A percentile compares a stretch with the other conserved stretches of the same genome.
phyloP scores from a whole-genome alignment of 257 asterid genomes.

The Striga asiatica region DNA sequence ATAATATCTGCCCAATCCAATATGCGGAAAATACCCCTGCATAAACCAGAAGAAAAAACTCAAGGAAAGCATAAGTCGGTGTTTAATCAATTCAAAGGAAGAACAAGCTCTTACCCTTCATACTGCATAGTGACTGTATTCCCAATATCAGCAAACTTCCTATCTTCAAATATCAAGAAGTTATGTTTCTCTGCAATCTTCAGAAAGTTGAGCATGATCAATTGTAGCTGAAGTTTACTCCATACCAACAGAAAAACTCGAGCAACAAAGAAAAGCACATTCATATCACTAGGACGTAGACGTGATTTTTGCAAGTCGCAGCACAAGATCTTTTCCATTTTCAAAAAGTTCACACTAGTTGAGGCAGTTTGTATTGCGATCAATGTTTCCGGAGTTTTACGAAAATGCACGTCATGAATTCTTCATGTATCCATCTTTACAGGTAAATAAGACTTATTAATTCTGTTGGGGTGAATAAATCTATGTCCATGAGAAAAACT shows the following conservation, averaged over 20 bases:
- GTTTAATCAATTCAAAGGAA: conserved; percentile 4
- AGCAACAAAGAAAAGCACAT: not conserved
- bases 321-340: not conserved
- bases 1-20: conserved; percentile 96
- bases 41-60: conserved; percentile 20
- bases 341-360: not conserved
- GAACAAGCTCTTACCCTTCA: conserved; percentile 55
- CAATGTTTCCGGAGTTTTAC: not conserved
- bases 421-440: not conserved
- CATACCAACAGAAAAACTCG: not conserved
- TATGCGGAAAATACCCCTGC: conserved; percentile 76
- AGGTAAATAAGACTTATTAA: not conserved
- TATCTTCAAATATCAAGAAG: conserved; percentile 86
- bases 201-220: conserved; percentile 23
- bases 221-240: not conserved
- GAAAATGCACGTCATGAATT: not conserved
- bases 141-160: conserved; percentile 98
- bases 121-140: conserved; percentile 98
- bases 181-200: conserved; percentile 89
- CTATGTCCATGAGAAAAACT: not conserved
- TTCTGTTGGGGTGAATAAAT: not conserved
- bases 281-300: not conserved
- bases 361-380: not conserved
- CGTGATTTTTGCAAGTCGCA: not conserved
- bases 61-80: conserved; percentile 9